Base-by-base conservation (phyloP, 1,284 basidiomycete genomes). In the Phellopilus nigrolimitatus region DNA sequence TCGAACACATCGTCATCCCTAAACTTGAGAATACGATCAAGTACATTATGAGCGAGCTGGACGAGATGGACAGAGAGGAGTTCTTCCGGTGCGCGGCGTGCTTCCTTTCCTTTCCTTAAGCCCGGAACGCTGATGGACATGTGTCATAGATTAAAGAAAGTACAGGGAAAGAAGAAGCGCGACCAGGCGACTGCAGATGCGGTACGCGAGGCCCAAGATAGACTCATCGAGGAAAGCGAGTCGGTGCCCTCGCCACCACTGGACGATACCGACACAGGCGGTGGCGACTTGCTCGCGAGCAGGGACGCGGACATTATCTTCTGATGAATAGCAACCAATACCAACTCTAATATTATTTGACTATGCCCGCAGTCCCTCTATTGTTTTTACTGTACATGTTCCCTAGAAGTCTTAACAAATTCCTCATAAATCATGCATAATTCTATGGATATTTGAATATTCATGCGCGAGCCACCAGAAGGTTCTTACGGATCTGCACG, bases 1-100 rank as follows among this genome's bases (percentile, higher is more conserved):
- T 99, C 62, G 97, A 99, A 66, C 93, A 99, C 67, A 87, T 99
- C 60, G 80, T 99, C 62, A 98, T 99, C 54, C 97, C 97, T 10
- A 79, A 87, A 44, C 73, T 99, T 41, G 95, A 98, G 55, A 98
- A 99, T 68, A 99, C 97, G 4, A 93, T 99, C 75, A 91, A 89
- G 63, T 97, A 97, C 67, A 95, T 97, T 65, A 79, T 93, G 62
- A 95, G 91, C 57, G 92, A 95, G 68, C 71, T 97, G 53, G 94
- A 97, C 62, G 94, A 97, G 70, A 95, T 95, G 91, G 94, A 97
- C 70, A 80, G 94, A 60, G 94, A 97, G 67, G 94, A 97, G 66
- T 97, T 97, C 75, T 97, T 97, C 78, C 80, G 93, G 88, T 83
- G 47, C 22, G 65, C 47, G n/a, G n/a, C 59, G n/a, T 57, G 55